Percentiles rank a stretch among this genome's conserved stretches.
phyloP scores from a whole-genome alignment of 371 early-diverging fungal genomes.

The Circinella minor region DNA sequence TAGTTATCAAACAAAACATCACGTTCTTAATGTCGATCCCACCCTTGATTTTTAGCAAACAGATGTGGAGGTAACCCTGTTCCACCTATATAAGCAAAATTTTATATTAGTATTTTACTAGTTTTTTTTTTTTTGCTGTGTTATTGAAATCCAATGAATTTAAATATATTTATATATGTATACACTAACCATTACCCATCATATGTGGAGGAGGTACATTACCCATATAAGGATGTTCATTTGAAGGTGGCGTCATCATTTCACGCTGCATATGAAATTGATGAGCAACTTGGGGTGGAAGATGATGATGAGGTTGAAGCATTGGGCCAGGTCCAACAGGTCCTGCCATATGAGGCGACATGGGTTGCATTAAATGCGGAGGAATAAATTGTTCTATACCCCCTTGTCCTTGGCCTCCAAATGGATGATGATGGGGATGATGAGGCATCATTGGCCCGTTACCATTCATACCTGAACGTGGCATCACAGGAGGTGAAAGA shows the following conservation, averaged over 20 bases:
- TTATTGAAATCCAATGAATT: no score
- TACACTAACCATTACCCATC: slow-evolving; percentile 37
- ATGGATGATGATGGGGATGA: slow-evolving; percentile 16
- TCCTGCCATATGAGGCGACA: slow-evolving; percentile 34
- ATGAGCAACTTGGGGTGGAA: slow-evolving; percentile 26
- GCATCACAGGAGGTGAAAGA: slow-evolving; percentile 5
- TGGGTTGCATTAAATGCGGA: slow-evolving; percentile 40
- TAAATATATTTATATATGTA: no score
- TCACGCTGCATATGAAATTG: slow-evolving; percentile 33
- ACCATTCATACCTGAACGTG: slow-evolving; percentile 3
- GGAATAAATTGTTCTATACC: slow-evolving; percentile 30
- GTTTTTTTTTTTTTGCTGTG: no score
- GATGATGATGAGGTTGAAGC: slow-evolving; percentile 37
- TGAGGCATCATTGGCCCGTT: slow-evolving; percentile 20
- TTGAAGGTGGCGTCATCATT: slow-evolving; percentile 33
- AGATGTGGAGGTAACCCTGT: slow-evolving; percentile 35
- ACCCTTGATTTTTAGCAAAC: slow-evolving; percentile 42
- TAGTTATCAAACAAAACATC: not conserved
- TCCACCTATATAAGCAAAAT: slow-evolving; percentile 5
- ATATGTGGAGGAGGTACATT: slow-evolving; percentile 35
- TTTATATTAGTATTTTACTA: not conserved
- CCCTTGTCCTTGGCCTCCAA: slow-evolving; percentile 18
- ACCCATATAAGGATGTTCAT: slow-evolving; percentile 23
- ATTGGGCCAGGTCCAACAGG: slow-evolving; percentile 32
- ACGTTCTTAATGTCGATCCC: slow-evolving; percentile 37